Base-by-base conservation (phyloP, 176 grass and related monocot genomes). In the Elaeis guineensis region DNA sequence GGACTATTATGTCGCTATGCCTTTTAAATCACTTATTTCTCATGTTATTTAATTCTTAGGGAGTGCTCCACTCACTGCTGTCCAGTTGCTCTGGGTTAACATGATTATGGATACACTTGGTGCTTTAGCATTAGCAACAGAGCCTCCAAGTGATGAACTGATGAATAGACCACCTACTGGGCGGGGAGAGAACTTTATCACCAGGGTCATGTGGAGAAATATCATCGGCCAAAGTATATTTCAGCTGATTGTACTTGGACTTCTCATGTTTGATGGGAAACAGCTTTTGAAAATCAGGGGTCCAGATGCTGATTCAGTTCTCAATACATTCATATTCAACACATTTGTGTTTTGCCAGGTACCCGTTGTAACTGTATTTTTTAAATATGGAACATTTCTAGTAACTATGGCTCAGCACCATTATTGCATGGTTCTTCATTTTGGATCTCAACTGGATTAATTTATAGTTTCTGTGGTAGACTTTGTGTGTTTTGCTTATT, bases 51-150 rank as follows among this genome's bases (percentile, higher is more conserved):
- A 44, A 28, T 21, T 77, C 64, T 65, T 74, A 95, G 91, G 91
- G 57, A 90, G 61, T 21, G 91, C 91, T 2, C 91, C 91, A 4
- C 58, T 95, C 66, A 95, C 86, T 32, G 88, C 88, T 17, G 91
- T 95, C 16, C 91, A 95, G 39, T 63, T 95, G 60, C 69, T 95
- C 39, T 95, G 91, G 91, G 91, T 95, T 50, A 95, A 95, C 83
- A 64, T 95, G 73, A 90, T 90, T 71, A 95, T 95, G 91, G 91
- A 95, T 72, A 95, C 91, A 2, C 80, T 95, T 0, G 91, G 91
- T 1, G 91, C 91, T 14, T 52, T 95, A 29, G 91, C 91, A 55
- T 80, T 95, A 51, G 91, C 91, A 20, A 95, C 91, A 1, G 91
- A 95, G 30, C 91, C 91, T 0, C 86, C 91, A 1, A 83, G 81